Conservation (phyloP, 208 protist genomes). For the Vickermania ingenoplastis region DNA sequence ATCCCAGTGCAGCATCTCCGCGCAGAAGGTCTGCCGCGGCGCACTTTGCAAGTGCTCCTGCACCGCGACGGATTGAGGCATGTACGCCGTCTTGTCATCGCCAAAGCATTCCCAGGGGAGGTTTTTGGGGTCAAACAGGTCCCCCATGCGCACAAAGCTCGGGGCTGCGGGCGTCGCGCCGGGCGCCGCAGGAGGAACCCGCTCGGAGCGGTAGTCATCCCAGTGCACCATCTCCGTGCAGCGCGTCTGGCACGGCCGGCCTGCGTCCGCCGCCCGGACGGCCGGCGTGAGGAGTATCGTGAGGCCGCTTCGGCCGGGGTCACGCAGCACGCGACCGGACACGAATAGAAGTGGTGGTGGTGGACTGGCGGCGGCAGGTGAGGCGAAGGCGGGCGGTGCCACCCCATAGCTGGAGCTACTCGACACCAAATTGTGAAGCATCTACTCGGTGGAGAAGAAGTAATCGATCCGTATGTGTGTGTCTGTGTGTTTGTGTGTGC, state of each 20-base stretch:
- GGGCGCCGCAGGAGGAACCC: neutral
- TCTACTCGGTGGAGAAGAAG: no score
- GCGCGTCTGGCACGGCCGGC: constrained; percentile 5
- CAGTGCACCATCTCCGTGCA: constrained; percentile 35
- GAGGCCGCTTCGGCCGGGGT: no score
- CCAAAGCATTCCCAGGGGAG: neutral
- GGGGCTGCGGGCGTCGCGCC: no score
- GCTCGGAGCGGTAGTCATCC: constrained; percentile 17
- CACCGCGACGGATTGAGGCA: neutral
- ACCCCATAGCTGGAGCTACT: no score
- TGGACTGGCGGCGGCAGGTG: no score
- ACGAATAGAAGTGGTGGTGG: no score
- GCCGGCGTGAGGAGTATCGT: neutral
- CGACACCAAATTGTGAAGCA: no score
- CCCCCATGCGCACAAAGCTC: neutral
- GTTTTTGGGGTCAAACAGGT: neutral
- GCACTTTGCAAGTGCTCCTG: constrained; percentile 4
- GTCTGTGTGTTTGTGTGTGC: no score
- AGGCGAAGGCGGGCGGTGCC: no score
- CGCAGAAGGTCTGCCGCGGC: constrained; percentile 18
- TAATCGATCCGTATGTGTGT: no score
- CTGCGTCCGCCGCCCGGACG: neutral
- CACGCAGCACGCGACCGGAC: no score
- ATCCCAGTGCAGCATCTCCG: constrained; percentile 80
- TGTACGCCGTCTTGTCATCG: neutral